Evolutionary conservation across 139 green algal species (phyloP).

Genomic region (Haematococcus sp.): DNA sequence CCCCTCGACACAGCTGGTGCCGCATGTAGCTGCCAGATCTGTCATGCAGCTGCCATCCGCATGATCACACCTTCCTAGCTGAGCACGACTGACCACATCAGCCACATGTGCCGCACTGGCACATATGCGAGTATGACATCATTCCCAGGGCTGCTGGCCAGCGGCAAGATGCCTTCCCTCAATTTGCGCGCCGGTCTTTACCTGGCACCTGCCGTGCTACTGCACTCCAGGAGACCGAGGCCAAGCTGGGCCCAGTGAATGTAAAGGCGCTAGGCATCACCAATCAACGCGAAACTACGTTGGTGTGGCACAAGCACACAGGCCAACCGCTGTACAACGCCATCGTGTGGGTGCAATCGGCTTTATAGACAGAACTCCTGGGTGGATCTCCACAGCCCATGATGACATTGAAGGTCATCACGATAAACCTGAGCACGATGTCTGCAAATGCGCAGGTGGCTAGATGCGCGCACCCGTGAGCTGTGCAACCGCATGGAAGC

Average conservation of each 20-base stretch:
- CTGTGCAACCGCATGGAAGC: constrained; percentile 45
- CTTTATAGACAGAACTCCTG: no score
- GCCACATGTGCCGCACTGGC: no score
- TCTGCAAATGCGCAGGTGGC: neutral
- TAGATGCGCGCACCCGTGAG: constrained; percentile 11
- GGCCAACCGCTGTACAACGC: constrained; percentile 88
- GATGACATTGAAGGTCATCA: no score
- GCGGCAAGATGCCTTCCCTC: no score
- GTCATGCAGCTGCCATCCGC: no score
- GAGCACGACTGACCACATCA: no score
- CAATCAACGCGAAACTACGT: constrained; percentile 93
- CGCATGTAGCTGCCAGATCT: neutral
- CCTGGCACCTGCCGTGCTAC: neutral
- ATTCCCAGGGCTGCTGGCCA: no score
- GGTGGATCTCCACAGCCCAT: no score
- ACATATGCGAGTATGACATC: no score
- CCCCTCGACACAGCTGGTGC: neutral
- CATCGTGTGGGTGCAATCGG: constrained; percentile 97
- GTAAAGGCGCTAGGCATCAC: constrained; percentile 82
- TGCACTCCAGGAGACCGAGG: constrained; percentile 21
- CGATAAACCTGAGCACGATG: no score
- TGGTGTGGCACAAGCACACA: constrained; percentile 41
- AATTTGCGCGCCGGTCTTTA: no score
- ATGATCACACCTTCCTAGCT: no score
- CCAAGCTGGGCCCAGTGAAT: constrained; percentile 14